Base-by-base conservation (phyloP, 495 filamentous ascomycete genomes). In the Aspergillus sclerotioniger region DNA sequence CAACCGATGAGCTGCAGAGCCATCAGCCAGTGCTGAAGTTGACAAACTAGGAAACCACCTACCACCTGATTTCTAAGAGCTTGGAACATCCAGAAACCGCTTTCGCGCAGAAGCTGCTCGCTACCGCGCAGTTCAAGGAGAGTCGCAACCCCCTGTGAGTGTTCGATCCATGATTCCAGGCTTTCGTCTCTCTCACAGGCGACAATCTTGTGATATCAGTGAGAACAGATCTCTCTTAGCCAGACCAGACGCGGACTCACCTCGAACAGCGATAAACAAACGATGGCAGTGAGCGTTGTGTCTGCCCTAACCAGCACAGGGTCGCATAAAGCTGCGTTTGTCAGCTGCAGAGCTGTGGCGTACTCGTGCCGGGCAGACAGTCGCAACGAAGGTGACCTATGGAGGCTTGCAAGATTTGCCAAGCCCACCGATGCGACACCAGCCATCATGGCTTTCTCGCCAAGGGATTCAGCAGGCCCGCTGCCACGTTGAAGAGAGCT, bases 241-340 rank as follows among this genome's bases (percentile, higher is more conserved):
- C 29, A 13, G 28, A 31, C 21, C 41, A 20, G 41, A 9, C 3
- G 2, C 7, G 13, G 7, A 29, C 47, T 50, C 25, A 50, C 47
- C 31, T 50, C 47, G 31, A 16, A 50, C 16, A 50, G 32, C 7
- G 47, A 50, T 7, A 50, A 16, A 13, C 47, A 50, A 16, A 31
- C 47, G 13, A 50, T 31, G 13, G 47, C 47, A 5, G 47, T 50
- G 47, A 50, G 47, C 25, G 47, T 50, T 15, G 47, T 50, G 47
- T 50, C 47, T 13, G 15, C 47, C 31, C 31, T 50, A 6, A 50
- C 47, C 31, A 16, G n/a, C 4, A 7, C 28, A 25, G 25, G 25
- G 31, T 50, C 47, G n/a, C 25, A 25, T 3, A 50, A 31, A n/a
- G 47, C 47, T 6, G 47, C 25, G 31, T 50, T 50, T 7, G 47